Conservation (phyloP, 164 flowering plant species). For the Piper longum region DNA sequence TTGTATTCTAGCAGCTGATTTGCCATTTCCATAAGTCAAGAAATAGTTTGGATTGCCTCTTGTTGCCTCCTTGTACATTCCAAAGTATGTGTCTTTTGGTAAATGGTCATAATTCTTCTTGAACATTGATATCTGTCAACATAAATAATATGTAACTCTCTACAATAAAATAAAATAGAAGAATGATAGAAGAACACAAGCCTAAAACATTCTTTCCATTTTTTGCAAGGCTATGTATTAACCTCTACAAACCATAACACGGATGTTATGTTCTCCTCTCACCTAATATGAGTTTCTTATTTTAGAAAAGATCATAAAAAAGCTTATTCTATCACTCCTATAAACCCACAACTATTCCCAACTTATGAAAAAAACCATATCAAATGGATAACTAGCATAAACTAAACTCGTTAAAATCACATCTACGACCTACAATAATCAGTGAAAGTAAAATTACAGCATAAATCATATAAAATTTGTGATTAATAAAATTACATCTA, state of each 20-base stretch:
- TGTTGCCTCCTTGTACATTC: constrained; percentile 68
- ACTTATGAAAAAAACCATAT: not conserved
- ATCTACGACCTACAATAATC: not conserved
- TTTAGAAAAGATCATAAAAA: too few species aligned
- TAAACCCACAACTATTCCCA: too few species aligned
- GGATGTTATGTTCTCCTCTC: too few species aligned
- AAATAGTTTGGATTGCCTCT: constrained; percentile 92
- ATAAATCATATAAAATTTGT: not conserved
- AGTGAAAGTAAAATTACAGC: not conserved
- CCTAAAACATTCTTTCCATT: not conserved
- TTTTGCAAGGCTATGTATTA: too few species aligned
- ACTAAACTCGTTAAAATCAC: too few species aligned
- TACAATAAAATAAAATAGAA: too few species aligned
- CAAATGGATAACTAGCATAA: not conserved
- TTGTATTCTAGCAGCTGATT: constrained; percentile 86
- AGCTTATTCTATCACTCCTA: too few species aligned
- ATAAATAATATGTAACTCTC: too few species aligned
- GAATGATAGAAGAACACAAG: not conserved
- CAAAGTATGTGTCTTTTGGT: constrained; percentile 53
- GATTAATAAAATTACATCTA: too few species aligned
- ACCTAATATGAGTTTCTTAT: too few species aligned
- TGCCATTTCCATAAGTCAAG: constrained; percentile 94
- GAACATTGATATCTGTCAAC: not conserved
- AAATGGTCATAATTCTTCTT: not conserved
- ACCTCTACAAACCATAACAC: too few species aligned